Base-by-base conservation (phyloP, 164 flowering plant genomes). In the Umbellularia californica region DNA sequence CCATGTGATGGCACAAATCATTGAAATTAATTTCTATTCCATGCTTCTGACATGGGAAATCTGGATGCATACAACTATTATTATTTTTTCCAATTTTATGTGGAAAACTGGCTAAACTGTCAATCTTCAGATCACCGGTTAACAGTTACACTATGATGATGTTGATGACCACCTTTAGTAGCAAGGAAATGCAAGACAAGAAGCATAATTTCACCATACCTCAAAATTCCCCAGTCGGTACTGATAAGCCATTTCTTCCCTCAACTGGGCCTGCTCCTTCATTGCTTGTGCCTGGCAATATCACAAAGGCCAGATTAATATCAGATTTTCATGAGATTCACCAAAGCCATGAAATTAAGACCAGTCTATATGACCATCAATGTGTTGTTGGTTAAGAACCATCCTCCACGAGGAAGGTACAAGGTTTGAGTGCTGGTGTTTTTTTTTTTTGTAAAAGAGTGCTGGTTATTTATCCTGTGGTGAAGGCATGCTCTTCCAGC, bases 161-260 rank as follows among this genome's bases (percentile, higher is more conserved):
- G 60, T 3, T 19, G 60, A 55, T 55, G 60, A 20, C n/a, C 12
- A 55, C 1, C n/a, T 20, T 55, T 5, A 55, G 60, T 15, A 55
- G 20, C 15, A 55, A 14, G 60, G 17, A 55, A 15, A 55, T 55
- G 60, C 60, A 55, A 55, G 60, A 55, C 20, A 55, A 55, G 17
- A 3, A 65, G 9, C 19, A 68, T 33, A 6, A 68, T 58, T 65
- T 23, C 13, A 65, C 30, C 65, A 77, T 73, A 95, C 99, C 96
- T 95, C 99, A 77, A 85, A 85, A 78, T 95, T 92, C 70, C 99
- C 98, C 72, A 94, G 79, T 82, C 92, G 93, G 86, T 90, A 95
- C 75, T 88, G 93, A 73, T 86, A 90, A 24, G 87, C 90, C 98
- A 93, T 92, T 87, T 95, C 97, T 82, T 95, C 99, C 72, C 85